Base-by-base conservation (phyloP, 768 basidiomycete genomes). In the Lactifluus volemus region DNA sequence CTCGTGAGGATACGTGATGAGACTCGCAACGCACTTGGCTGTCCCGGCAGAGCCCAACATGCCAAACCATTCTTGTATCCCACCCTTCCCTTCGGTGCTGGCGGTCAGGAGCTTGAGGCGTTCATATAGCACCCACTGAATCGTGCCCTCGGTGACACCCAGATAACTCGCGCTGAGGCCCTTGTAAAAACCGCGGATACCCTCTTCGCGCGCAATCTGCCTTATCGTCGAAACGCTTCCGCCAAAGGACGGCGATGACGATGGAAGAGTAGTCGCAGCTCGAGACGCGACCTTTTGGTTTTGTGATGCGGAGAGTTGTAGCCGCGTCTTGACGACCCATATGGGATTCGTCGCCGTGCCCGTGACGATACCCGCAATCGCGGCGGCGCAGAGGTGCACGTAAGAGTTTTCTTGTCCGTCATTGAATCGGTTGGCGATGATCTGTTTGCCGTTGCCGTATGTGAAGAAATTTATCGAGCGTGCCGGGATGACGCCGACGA, bases 1-100 rank as follows among this genome's bases (percentile, higher is more conserved):
- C 81, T 99, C 96, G 67, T 99, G 97, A 48, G 97, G 97, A 76
- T 99, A 99, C 0, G 97, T 98, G 67, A 98, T 91, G 41, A 98
- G 73, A 67, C 87, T 93, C 0, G 97, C 97, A 14, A 98, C 84
- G 67, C 88, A 86, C 74, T 99, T 99, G 6, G 97, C 93, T 14
- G 86, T 84, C 6, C 95, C 97, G 0, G 94, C 92, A 53, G 93
- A 94, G 0, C 84, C 89, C 3, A 97, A 76, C 83, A 94, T 89
- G 2, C 88, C 86, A 1, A 79, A 62, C 88, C 91, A 96, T 67
- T 89, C 86, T 12, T 70, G 72, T 3, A 77, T 67, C 4, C 83
- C 81, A 11, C 87, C 83, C 55, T 76, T 76, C 0, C 80, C 82
- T 60, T 88, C 79, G 14, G 78, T 73, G 1, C 73, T 73, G 34